phyloP scores from a whole-genome alignment of 2,329 filamentous ascomycete species.

The Trichoderma lentiforme region DNA sequence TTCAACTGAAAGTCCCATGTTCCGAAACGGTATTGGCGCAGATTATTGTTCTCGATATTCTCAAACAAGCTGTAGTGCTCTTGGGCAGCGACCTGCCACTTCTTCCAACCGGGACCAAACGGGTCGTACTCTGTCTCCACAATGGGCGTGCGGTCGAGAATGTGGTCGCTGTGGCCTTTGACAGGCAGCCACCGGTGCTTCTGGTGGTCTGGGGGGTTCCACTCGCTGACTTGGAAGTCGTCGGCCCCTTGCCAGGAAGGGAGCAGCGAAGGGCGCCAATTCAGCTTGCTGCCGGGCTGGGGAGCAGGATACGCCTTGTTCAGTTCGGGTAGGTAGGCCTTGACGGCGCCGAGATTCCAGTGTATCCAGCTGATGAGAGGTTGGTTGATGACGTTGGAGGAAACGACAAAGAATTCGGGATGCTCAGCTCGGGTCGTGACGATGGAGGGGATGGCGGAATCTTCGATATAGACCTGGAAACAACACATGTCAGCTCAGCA shows the following conservation, averaged over 20 bases:
- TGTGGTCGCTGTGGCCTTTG: conserved; percentile 31
- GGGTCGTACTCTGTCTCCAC: conserved; percentile 45
- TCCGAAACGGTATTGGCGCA: conserved; percentile 48
- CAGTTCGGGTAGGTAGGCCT: conserved; percentile 52
- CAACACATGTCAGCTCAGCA: background rate
- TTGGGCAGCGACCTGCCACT: conserved; percentile 51
- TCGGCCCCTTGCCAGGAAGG: conserved; percentile 33
- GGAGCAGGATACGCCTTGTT: conserved; percentile 25
- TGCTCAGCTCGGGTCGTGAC: conserved; percentile 50
- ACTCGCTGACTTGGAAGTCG: conserved; percentile 31
- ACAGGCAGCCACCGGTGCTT: conserved; percentile 52
- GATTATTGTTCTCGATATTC: conserved; percentile 45
- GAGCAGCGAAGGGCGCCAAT: conserved; percentile 41
- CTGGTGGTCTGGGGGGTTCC: conserved; percentile 35
- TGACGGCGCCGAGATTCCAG: conserved; percentile 49
- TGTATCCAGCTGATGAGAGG: conserved; percentile 53
- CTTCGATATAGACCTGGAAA: conserved; percentile 35
- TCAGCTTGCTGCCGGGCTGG: conserved; percentile 25
- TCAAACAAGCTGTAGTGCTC: conserved; percentile 48
- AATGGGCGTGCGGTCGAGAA: conserved; percentile 46
- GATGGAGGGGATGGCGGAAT: conserved; percentile 47
- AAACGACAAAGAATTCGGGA: conserved; percentile 49
- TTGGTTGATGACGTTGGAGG: conserved; percentile 56
- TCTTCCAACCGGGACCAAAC: conserved; percentile 41
- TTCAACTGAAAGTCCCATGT: conserved; percentile 48